These are phyloP conservation scores for Gossypium trilobum DNA, from an alignment of 441 rosid genomes.

Conservation along the genomic window DNA sequence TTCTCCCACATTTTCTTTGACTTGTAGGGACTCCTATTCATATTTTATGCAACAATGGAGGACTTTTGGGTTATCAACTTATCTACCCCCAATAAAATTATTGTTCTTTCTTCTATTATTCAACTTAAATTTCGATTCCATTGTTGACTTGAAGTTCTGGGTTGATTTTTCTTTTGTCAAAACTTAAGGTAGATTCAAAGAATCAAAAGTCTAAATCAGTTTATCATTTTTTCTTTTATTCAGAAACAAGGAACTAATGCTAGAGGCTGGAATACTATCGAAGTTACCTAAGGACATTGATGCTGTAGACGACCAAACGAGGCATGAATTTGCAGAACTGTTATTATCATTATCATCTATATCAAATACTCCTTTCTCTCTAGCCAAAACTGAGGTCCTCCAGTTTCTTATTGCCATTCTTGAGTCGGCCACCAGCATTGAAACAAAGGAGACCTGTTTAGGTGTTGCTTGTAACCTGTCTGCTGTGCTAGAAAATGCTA, in stretches of 20 bases:
- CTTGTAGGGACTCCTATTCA: not conserved
- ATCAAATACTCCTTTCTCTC: conserved; percentile 35
- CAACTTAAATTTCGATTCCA: not conserved
- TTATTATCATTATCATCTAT: conserved; percentile 51
- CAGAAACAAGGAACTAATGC: conserved; percentile 77
- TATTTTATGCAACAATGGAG: conserved; percentile 9
- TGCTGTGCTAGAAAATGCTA: conserved; percentile 50
- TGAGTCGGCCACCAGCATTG: conserved; percentile 37
- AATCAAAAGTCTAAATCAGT: not conserved
- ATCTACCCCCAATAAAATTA: not conserved
- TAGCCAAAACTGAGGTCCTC: conserved; percentile 34
- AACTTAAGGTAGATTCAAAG: not conserved
- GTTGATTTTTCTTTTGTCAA: not conserved
- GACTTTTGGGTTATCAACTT: conserved; percentile 3
- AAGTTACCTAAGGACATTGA: conserved; percentile 46
- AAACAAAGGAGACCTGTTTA: conserved; percentile 49
- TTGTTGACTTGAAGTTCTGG: not conserved
- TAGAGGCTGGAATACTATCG: conserved; percentile 65
- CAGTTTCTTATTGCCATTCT: conserved; percentile 45
- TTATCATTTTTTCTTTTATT: conserved; percentile 1
- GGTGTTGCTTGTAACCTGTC: conserved; percentile 52
- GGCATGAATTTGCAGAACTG: conserved; percentile 47
- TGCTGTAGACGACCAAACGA: conserved; percentile 41
- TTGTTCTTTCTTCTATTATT: not conserved
- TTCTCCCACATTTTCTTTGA: not conserved